Conservation (phyloP, 148 eudicot genomes). For the Rhododendron simsii region DNA sequence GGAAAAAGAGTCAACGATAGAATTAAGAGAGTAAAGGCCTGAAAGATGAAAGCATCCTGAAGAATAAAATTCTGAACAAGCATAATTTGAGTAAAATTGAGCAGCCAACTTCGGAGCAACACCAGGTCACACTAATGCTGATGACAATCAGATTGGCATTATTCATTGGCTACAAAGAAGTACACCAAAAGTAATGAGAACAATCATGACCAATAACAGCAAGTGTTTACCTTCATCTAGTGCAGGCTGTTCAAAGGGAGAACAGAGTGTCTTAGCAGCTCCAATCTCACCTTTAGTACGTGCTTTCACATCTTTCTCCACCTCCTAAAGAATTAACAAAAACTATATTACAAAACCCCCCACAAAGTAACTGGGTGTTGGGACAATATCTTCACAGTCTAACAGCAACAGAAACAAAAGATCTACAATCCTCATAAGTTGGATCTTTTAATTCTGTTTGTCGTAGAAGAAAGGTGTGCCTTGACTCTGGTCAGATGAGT, state of each 20-base stretch:
- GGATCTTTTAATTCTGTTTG: neutral
- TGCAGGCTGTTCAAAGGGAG: slow-evolving; percentile 94
- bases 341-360: neutral
- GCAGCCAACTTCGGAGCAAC: too few species aligned
- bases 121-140: neutral
- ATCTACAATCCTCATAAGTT: neutral
- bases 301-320: slow-evolving; percentile 86
- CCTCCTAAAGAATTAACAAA: slow-evolving; percentile 52
- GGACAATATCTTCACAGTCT: neutral
- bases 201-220: neutral
- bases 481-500: neutral
- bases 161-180: neutral
- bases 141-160: neutral
- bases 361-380: neutral
- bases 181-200: neutral
- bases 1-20: neutral
- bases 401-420: neutral
- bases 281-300: slow-evolving; percentile 94
- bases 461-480: neutral
- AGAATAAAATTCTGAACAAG: too few species aligned
- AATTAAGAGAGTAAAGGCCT: neutral
- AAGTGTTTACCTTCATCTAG: slow-evolving; percentile 62
- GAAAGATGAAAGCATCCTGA: neutral
- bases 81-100: too few species aligned
- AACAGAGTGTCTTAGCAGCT: slow-evolving; percentile 87